phyloP scores from a whole-genome alignment of 192 early-diverging fungal species.

The Dimargaris cristalligena region DNA sequence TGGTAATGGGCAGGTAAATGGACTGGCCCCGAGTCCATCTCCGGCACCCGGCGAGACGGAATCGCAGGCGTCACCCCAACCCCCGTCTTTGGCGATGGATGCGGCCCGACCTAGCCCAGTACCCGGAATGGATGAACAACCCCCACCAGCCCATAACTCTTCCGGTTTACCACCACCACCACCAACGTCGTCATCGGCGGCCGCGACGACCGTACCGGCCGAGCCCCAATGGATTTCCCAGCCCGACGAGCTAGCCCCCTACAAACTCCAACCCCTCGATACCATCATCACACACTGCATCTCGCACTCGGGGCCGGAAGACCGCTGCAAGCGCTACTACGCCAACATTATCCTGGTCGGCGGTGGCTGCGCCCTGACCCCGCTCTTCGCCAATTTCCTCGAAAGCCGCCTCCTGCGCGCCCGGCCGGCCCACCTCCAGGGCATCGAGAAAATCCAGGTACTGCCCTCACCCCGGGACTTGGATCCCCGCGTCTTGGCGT shows the following conservation, averaged over 20 bases:
- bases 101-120: too few species aligned
- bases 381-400: conserved; percentile 44
- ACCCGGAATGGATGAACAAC: too few species aligned
- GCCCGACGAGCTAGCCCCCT: conserved; percentile 20
- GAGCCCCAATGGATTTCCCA: conserved; percentile 12
- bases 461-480: conserved; percentile 66
- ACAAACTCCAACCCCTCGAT: conserved; percentile 38
- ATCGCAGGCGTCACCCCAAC: not conserved
- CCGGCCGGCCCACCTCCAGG: conserved; percentile 11
- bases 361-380: conserved; percentile 51
- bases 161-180: too few species aligned
- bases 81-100: too few species aligned
- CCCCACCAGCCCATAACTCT: too few species aligned
- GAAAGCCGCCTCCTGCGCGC: conserved; percentile 23
- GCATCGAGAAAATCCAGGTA: conserved; percentile 28
- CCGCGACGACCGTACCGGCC: conserved; percentile 16
- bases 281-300: conserved; percentile 53
- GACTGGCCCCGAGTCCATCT: not conserved
- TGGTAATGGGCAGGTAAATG: not conserved
- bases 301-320: conserved; percentile 40
- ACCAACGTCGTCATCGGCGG: conserved; percentile 12
- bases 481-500: conserved; percentile 63
- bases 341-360: conserved; percentile 70
- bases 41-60: not conserved
- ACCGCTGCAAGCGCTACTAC: conserved; percentile 54